A percentile compares a stretch with the other conserved stretches of the same genome.
phyloP scores from a whole-genome alignment of 2,329 filamentous ascomycete species.

The Paracamarosporium sp. region DNA sequence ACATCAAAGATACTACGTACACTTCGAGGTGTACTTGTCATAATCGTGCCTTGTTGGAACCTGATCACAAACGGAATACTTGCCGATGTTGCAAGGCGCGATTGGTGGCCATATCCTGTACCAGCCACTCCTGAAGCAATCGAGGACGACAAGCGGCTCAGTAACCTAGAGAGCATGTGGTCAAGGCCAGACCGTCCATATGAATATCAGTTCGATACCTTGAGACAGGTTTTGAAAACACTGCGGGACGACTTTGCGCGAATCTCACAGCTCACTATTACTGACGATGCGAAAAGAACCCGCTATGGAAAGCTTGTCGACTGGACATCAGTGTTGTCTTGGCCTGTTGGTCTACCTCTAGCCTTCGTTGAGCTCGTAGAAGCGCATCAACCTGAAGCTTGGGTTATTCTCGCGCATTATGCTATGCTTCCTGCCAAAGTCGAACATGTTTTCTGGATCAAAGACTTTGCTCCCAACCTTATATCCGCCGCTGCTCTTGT shows the following conservation, averaged over 20 bases:
- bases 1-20: conserved; percentile 20
- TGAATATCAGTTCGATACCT: conserved; percentile 30
- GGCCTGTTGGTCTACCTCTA: conserved; percentile 19
- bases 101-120: conserved; percentile 31
- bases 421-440: conserved; percentile 27
- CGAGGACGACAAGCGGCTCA: conserved; percentile 23
- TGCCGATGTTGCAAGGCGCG: conserved; percentile 22
- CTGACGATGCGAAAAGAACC: not conserved
- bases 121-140: conserved; percentile 19
- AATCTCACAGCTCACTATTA: conserved; percentile 25
- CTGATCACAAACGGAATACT: conserved; percentile 24
- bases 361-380: conserved; percentile 29
- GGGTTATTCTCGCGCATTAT: conserved; percentile 37
- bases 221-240: conserved; percentile 20
- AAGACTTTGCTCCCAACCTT: conserved; percentile 24
- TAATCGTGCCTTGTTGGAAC: conserved; percentile 32
- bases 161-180: conserved; percentile 29
- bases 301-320: conserved; percentile 16
- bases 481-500: conserved; percentile 29
- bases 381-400: conserved; percentile 27
- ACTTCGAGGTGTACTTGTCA: conserved; percentile 30
- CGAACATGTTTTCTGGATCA: conserved; percentile 27
- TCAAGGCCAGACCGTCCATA: conserved; percentile 25
- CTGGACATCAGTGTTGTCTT: conserved; percentile 28
- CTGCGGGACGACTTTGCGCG: conserved; percentile 29